These are phyloP conservation scores for Alternaria viburni DNA, from an alignment of 2,329 filamentous ascomycete species.

Conservation along the genomic window DNA sequence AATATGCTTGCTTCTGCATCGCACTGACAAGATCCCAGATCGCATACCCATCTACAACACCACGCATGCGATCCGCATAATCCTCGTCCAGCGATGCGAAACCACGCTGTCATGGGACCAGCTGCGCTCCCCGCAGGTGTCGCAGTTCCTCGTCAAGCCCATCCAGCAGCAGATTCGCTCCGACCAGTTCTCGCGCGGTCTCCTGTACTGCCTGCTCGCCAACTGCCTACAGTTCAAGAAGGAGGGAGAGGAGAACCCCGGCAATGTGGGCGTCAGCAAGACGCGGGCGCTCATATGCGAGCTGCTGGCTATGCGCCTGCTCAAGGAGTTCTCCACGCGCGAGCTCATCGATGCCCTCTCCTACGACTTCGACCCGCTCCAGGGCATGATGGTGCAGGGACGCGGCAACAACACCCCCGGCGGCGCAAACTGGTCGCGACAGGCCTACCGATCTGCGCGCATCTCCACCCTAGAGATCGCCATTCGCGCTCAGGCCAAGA, in stretches of 20 bases:
- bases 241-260: constrained; percentile 80
- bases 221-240: constrained; percentile 94
- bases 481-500: constrained; percentile 89
- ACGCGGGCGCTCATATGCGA: constrained; percentile 90
- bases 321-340: constrained; percentile 87
- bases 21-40: constrained; percentile 60
- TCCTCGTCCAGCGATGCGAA: constrained; percentile 85
- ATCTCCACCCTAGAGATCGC: constrained; percentile 93
- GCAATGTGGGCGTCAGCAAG: constrained; percentile 80
- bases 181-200: constrained; percentile 84
- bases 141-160: constrained; percentile 93
- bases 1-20: constrained; percentile 21
- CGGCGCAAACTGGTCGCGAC: constrained; percentile 31
- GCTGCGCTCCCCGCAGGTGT: constrained; percentile 91
- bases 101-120: constrained; percentile 95
- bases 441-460: constrained; percentile 65
- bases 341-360: constrained; percentile 93
- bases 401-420: constrained; percentile 35
- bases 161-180: constrained; percentile 88
- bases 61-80: constrained; percentile 85
- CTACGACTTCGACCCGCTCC: constrained; percentile 92
- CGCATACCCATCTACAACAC: constrained; percentile 86
- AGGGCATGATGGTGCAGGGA: constrained; percentile 69
- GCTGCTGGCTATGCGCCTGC: constrained; percentile 83
- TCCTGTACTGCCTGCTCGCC: constrained; percentile 87